Percentiles rank a stretch among this genome's conserved stretches.
phyloP scores from a whole-genome alignment of 176 grass and related monocot species.

The Bromus sterilis region DNA sequence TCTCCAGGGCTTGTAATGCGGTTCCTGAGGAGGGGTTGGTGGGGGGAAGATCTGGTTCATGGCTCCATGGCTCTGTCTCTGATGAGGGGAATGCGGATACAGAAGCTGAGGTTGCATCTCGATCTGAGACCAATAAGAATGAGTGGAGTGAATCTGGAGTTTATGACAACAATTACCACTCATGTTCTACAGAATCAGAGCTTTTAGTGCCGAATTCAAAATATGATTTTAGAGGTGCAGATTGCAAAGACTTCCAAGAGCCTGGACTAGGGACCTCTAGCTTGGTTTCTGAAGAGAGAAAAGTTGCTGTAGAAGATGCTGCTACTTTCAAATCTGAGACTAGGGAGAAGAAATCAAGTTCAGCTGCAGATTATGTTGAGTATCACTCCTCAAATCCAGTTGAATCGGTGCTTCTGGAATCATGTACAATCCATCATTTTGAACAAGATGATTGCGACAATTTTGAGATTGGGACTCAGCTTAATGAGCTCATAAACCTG shows the following conservation, averaged over 20 bases:
- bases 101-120: background rate
- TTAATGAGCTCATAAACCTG: constrained; percentile 77
- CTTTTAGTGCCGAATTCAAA: background rate
- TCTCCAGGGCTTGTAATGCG: background rate
- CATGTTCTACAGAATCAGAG: background rate
- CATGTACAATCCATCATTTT: background rate
- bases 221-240: background rate
- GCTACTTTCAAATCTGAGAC: background rate
- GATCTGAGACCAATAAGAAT: background rate
- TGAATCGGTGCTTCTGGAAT: constrained; percentile 35
- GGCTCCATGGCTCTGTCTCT: background rate
- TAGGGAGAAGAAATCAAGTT: background rate
- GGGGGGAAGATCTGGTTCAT: background rate
- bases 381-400: constrained; percentile 15
- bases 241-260: background rate
- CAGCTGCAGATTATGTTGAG: background rate
- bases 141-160: background rate
- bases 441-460: constrained; percentile 28
- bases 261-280: background rate
- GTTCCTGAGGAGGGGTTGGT: background rate
- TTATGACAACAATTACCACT: background rate
- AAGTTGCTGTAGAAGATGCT: constrained; percentile 10
- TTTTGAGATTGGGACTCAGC: constrained; percentile 78
- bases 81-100: background rate
- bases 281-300: constrained; percentile 20